Evolutionary conservation across 2,329 filamentous ascomycete genomes (phyloP).

Genomic region (Hypocrella siamensis): DNA sequence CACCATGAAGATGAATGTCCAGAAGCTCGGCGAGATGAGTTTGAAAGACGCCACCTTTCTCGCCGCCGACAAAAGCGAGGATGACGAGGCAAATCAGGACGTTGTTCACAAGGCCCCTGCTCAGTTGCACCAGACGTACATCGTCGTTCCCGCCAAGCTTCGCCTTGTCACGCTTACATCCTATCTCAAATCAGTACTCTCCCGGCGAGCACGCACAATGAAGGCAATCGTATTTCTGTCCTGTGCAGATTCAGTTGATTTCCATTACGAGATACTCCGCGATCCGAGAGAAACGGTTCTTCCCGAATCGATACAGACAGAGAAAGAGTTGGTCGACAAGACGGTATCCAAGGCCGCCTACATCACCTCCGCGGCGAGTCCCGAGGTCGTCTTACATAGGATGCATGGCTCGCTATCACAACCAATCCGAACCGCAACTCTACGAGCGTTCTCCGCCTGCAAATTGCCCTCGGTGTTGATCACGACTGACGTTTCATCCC

Average conservation of each 20-base stretch:
- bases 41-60: slow-evolving; percentile 85
- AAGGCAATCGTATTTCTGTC: slow-evolving; percentile 96
- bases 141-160: slow-evolving; percentile 76
- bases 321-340: slow-evolving; percentile 25
- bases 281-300: slow-evolving; percentile 15
- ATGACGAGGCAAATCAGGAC: slow-evolving; percentile 28
- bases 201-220: slow-evolving; percentile 80
- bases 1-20: slow-evolving; percentile 95
- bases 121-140: slow-evolving; percentile 85
- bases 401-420: slow-evolving; percentile 89
- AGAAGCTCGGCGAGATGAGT: slow-evolving; percentile 86
- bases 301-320: slow-evolving; percentile 13
- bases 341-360: slow-evolving; percentile 57
- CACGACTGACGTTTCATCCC: slow-evolving; percentile 89
- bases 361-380: slow-evolving; percentile 61
- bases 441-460: slow-evolving; percentile 62
- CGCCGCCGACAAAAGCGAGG: slow-evolving; percentile 42
- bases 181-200: slow-evolving; percentile 74
- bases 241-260: slow-evolving; percentile 92
- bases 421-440: slow-evolving; percentile 70
- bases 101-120: slow-evolving; percentile 64
- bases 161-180: slow-evolving; percentile 77
- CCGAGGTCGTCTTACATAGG: slow-evolving; percentile 58
- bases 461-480: slow-evolving; percentile 68
- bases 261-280: slow-evolving; percentile 76